Evolutionary conservation across 441 rosid species (phyloP), one percentile per base, ranked within the genome.

Genomic region (Rhodomyrtus psidioides): DNA sequence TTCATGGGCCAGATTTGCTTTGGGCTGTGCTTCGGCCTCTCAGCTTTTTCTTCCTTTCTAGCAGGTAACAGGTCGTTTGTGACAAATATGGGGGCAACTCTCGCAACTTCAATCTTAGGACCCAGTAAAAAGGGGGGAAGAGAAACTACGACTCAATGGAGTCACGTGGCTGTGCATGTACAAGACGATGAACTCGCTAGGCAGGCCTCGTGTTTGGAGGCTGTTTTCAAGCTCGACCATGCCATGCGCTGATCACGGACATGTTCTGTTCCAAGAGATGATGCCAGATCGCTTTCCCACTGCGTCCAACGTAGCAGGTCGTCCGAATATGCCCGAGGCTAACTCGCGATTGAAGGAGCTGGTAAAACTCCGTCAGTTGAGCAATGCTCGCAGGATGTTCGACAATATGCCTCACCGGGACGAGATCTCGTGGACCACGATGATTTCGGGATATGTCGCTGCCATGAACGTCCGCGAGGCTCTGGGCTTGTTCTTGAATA

Each of bases 331-430:
- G 89, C 17, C 86, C 16, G 93, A 94, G 87, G 54, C 87, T 56
- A 93, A 94, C 57, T 89, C 90, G 82, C 91, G 90, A 19, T 87
- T 96, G 7, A 92, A 88, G 12, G 10, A 28, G 4, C 55, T 92
- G 12, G 84, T 93, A 5, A 90, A 90, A 85, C 59, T 91, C 26
- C 93, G 92, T 17, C 85, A 86, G 70, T 65, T 95, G 51, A 79
- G 34, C 9, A 88, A 79, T 82, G 99, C 98, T 28, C 99, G 97
- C 85, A 86, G 91, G 26, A 26, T 93, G 95, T 96, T 97, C 89
- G 97, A 96, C 55, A 83, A 87, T 92, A 93, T 94, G 99, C 93
- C 88, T 10, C 88, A 88, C 0, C 92, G 93, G 90, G 98, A 97
- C 76, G 93, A 90, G 84, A 83, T 91, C 84, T 93, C 98, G 3